Conservation (phyloP, 805 yeast species). For the Metschnikowia rubicola region DNA sequence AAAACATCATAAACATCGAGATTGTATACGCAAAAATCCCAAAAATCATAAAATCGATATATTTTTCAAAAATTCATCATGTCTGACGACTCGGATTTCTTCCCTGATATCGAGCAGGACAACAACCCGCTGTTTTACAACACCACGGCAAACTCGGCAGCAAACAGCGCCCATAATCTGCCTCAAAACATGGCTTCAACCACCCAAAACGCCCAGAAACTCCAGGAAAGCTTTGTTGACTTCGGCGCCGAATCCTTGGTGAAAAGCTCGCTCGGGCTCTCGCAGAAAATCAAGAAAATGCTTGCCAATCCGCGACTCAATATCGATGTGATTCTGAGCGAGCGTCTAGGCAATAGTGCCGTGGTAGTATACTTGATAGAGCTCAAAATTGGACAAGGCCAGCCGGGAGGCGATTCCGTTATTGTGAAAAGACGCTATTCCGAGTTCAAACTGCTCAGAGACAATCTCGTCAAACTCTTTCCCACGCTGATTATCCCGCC, state of each 20-base stretch:
- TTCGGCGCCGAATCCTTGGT: slow-evolving; percentile 16
- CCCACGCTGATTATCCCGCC: slow-evolving; percentile 43
- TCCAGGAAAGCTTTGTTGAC: slow-evolving; percentile 16
- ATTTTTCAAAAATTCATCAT: too few relatives aligned
- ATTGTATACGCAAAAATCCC: neutral
- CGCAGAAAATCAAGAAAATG: slow-evolving; percentile 25
- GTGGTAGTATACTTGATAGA: slow-evolving; percentile 39
- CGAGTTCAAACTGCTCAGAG: slow-evolving; percentile 43
- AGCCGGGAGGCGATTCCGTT: slow-evolving; percentile 16
- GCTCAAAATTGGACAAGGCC: slow-evolving; percentile 12
- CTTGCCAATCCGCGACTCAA: slow-evolving; percentile 25
- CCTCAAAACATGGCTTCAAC: neutral
- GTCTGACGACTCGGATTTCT: slow-evolving; percentile 17
- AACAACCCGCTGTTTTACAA: slow-evolving; percentile 43
- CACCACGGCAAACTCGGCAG: slow-evolving; percentile 27
- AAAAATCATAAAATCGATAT: neutral
- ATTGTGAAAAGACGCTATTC: slow-evolving; percentile 42
- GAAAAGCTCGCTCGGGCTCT: slow-evolving; percentile 18
- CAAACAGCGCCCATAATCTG: slow-evolving; percentile 11
- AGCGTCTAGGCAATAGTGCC: slow-evolving; percentile 32
- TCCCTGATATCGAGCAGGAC: slow-evolving; percentile 43
- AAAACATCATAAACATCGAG: too few relatives aligned
- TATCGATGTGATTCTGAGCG: slow-evolving; percentile 34
- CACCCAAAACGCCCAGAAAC: neutral
- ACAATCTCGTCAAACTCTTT: slow-evolving; percentile 33